phyloP scores from a whole-genome alignment of 2,329 filamentous ascomycete genomes.

The Hawksworthiomyces lignivorus region DNA sequence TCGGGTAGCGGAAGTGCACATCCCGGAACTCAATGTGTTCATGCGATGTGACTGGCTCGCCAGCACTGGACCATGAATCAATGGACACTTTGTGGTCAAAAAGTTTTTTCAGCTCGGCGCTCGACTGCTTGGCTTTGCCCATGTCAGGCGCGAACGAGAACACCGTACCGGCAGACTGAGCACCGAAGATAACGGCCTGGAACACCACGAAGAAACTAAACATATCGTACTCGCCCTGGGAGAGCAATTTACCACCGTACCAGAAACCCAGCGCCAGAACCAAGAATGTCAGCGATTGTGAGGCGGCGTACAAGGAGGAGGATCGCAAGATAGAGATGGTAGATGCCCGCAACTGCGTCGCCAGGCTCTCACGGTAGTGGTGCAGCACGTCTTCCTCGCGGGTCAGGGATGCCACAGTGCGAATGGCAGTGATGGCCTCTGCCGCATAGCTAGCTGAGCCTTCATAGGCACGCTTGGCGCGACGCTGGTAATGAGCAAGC shows the following conservation, averaged over 20 bases:
- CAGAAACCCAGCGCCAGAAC: constrained; percentile 86
- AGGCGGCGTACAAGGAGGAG: constrained; percentile 71
- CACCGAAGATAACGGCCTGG: constrained; percentile 78
- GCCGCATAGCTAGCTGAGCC: constrained; percentile 80
- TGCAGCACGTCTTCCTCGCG: constrained; percentile 73
- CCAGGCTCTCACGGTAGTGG: constrained; percentile 62
- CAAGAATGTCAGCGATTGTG: constrained; percentile 77
- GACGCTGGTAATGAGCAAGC: constrained; percentile 63
- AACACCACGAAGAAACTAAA: constrained; percentile 94
- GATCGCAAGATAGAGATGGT: constrained; percentile 69
- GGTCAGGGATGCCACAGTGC: constrained; percentile 85
- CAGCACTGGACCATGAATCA: constrained; percentile 70
- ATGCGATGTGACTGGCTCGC: constrained; percentile 53
- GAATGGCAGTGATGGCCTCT: constrained; percentile 87
- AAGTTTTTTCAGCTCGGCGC: constrained; percentile 69
- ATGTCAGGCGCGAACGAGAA: constrained; percentile 90
- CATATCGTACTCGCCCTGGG: constrained; percentile 59
- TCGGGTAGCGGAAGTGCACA: constrained; percentile 92
- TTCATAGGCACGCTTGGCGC: constrained; percentile 73
- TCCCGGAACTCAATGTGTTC: constrained; percentile 81
- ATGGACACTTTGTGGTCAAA: constrained; percentile 78
- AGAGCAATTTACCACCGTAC: constrained; percentile 77
- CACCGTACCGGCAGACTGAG: constrained; percentile 82
- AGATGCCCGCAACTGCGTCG: constrained; percentile 57
- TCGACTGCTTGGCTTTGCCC: constrained; percentile 84